Percentiles rank a stretch among this genome's conserved stretches.
These are phyloP conservation scores for Arctium minus DNA, from an alignment of 129 eudicot genomes.

Conservation along the genomic window DNA sequence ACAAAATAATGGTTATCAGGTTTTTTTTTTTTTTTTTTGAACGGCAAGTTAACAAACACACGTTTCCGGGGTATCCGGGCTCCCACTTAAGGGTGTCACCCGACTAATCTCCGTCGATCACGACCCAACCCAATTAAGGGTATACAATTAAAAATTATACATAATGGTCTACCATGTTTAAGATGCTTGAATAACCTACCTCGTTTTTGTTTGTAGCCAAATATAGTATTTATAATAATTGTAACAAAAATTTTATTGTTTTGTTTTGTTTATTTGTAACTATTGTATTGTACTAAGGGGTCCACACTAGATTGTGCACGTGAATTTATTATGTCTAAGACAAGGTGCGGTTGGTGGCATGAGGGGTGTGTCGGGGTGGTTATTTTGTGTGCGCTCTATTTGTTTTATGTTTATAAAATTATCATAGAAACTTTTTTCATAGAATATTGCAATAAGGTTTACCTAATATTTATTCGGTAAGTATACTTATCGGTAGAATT, in stretches of 20 bases:
- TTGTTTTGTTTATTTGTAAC: not conserved
- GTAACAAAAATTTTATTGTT: not conserved
- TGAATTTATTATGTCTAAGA: too few species aligned
- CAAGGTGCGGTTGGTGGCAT: not conserved
- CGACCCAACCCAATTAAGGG: too few species aligned
- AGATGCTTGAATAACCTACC: not conserved
- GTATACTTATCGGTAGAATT: too few species aligned
- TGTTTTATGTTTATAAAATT: not conserved
- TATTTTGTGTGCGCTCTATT: too few species aligned
- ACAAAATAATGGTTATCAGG: not conserved
- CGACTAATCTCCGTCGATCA: too few species aligned
- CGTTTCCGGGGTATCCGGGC: too few species aligned
- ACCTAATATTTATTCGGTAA: too few species aligned
- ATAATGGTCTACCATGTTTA: not conserved
- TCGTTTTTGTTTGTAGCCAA: not conserved
- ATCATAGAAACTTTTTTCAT: not conserved
- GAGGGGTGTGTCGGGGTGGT: not conserved
- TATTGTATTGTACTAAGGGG: not conserved
- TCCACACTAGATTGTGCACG: not conserved
- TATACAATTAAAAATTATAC: too few species aligned
- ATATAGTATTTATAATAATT: not conserved
- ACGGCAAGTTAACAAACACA: too few species aligned
- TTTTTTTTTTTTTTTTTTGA: not conserved
- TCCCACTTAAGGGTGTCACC: too few species aligned
- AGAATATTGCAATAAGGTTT: not conserved